Base-by-base conservation (phyloP, 352 stramenopile genomes). In the Globisporangium uncinulatum region DNA sequence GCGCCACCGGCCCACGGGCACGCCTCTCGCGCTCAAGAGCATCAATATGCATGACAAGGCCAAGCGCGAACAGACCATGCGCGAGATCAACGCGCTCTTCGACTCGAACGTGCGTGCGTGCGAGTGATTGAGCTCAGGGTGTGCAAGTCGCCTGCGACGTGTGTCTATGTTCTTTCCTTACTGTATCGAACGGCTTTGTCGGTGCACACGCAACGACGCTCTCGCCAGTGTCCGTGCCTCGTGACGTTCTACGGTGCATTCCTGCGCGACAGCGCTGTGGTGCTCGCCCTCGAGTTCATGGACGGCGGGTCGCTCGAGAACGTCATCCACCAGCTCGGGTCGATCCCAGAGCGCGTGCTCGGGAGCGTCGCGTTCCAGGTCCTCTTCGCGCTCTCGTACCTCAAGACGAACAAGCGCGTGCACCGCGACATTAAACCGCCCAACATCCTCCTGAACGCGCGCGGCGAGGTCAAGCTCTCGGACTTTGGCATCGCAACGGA, bases 381-480 rank as follows among this genome's bases (percentile, higher is more conserved):
- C 29, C 73, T 98, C 21, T 94, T 88, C 66, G 96, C 93, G 14
- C 70, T 99, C 53, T 86, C 72, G 15, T 98, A 98, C 75, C 75
- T 99, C 32, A 96, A 98, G 71, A 84, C 83, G 52, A 84, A 97
- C 69, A 86, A 91, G 47, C 79, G 81, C 49, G 73, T 98, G 47
- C 97, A 99, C 65, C 79, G 97, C 3, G 96, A 99, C 75, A 97
- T 99, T 57, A 99, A 99, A 70, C 95, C 94, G 39, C 92, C 85
- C 19, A 99, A 99, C 70, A 88, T 98, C 20, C 70, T 99, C 47
- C 64, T 98, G 41, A 94, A 97, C 66, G 83, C 71, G 21, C 70
- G 86, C 19, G 95, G 95, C 15, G 68, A 87, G 53, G 91, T 98
- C 55, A 99, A 99, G 71, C 78, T 99, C 51, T 97, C 92, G 41